Evolutionary conservation across 192 early-diverging fungal genomes (phyloP), one percentile per base, ranked within the genome.

Genomic region (Mortierella antarctica): DNA sequence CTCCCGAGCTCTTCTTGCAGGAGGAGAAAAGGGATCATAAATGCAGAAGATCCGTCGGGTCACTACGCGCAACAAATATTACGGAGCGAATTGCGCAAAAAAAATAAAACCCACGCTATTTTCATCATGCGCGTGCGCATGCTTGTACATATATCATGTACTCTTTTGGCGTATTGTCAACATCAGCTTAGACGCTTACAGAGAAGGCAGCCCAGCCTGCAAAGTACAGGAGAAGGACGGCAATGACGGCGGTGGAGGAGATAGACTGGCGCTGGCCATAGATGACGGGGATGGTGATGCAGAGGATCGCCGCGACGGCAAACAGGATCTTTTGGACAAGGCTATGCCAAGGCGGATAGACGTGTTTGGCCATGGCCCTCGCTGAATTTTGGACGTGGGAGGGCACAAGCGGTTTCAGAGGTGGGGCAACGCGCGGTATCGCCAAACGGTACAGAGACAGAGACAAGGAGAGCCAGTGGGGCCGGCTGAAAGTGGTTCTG

Each of bases 311-410:
- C 2, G 76, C 76, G 52, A 67, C 31, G 13, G 20, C 54, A 45
- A 71, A 80, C 20, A 71, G 15, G 13, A 62, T 9, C 53, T 71
- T 80, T 51, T 80, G 76, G 14, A 67, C 65, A 5, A 11, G 49
- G 46, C 70, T 55, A 40, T 67, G 60, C 76, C 76, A 80, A 17
- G 58, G 69, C 11, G 76, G 76, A 44, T 71, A 80, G 7, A 80
- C 60, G 52, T 80, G 76, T 40, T 62, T 71, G 14, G 76, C 59
- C 76, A 79, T 79, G 31, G 31, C 31, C 31, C 31, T 11, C 13
- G n/a, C 15, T 23, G 11, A 2, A 10, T 55, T 31, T 5, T 14
- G 31, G 18, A 31, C 14, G 15, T 64, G 62, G 8, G 15, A 10
- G 9, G 7, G 20, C 44, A 45, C 18, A 42, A 40, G 7, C 57